A percentile compares a stretch with the other conserved stretches of the same genome.
Conservation (phyloP, 345 rosid species). For the Eucalyptus decipiens region DNA sequence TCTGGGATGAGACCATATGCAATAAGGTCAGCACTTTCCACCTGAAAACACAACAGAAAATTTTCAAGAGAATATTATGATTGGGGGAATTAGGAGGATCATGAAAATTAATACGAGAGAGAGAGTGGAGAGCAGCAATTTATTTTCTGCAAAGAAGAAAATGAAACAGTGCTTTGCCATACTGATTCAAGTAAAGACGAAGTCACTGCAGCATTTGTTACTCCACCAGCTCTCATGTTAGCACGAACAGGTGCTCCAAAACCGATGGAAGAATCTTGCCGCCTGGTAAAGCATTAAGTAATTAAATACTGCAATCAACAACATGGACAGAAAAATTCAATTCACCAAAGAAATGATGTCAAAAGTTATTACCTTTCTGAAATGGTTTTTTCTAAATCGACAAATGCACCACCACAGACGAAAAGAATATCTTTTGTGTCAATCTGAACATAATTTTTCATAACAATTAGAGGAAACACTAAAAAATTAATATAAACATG, state of each 20-base stretch:
- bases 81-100: background rate
- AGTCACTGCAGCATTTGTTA: slow-evolving; percentile 54
- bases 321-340: background rate
- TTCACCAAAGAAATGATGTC: background rate
- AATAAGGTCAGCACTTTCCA: slow-evolving; percentile 85
- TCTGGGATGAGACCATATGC: slow-evolving; percentile 98
- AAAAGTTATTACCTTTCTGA: slow-evolving; percentile 59
- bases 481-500: background rate
- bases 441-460: slow-evolving; percentile 32
- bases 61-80: background rate
- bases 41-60: slow-evolving; percentile 30
- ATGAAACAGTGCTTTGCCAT: slow-evolving; percentile 3
- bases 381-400: slow-evolving; percentile 89
- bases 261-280: slow-evolving; percentile 93
- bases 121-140: background rate
- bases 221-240: slow-evolving; percentile 74
- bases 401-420: slow-evolving; percentile 94
- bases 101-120: background rate
- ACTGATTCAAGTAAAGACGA: slow-evolving; percentile 90
- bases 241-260: slow-evolving; percentile 99
- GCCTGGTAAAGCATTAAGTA: slow-evolving; percentile 25
- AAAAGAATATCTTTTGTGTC: slow-evolving; percentile 94
- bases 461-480: background rate
- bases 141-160: background rate
- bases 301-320: background rate